These are phyloP conservation scores for Lipomyces orientalis DNA, from an alignment of 805 yeast species.

Conservation along the genomic window DNA sequence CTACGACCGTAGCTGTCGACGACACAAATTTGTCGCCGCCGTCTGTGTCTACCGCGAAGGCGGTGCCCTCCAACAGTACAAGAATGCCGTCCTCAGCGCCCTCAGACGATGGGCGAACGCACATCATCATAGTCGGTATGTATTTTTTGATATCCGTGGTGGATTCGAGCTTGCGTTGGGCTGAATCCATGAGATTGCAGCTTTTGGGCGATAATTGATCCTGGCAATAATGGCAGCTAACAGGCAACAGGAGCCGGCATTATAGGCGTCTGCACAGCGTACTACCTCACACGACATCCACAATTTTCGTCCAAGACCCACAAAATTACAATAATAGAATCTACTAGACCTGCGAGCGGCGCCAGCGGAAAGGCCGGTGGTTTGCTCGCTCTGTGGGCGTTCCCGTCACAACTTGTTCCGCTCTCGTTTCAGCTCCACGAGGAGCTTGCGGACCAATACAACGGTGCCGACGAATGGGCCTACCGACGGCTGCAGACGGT, in stretches of 20 bases:
- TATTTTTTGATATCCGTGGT: neutral
- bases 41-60: slow-evolving; percentile 13
- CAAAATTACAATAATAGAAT: slow-evolving; percentile 84
- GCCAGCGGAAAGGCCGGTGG: slow-evolving; percentile 99
- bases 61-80: slow-evolving; percentile 15
- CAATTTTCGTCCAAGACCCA: slow-evolving; percentile 71
- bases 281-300: slow-evolving; percentile 83
- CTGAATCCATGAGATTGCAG: neutral
- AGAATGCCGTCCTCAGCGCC: slow-evolving; percentile 10
- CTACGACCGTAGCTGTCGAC: neutral
- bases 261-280: slow-evolving; percentile 94
- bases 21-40: slow-evolving; percentile 10
- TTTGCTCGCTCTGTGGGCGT: slow-evolving; percentile 91
- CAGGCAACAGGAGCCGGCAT: slow-evolving; percentile 71
- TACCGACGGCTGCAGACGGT: slow-evolving; percentile 87
- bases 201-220: neutral
- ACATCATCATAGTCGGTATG: slow-evolving; percentile 78
- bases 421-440: slow-evolving; percentile 85
- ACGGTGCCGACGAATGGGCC: slow-evolving; percentile 92
- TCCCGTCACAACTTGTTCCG: slow-evolving; percentile 92
- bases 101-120: slow-evolving; percentile 47
- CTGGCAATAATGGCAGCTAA: neutral
- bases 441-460: slow-evolving; percentile 74
- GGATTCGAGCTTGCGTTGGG: neutral
- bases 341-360: slow-evolving; percentile 94